Evolutionary conservation across 192 early-diverging fungal genomes (phyloP).

Genomic region (Podila horticola): DNA sequence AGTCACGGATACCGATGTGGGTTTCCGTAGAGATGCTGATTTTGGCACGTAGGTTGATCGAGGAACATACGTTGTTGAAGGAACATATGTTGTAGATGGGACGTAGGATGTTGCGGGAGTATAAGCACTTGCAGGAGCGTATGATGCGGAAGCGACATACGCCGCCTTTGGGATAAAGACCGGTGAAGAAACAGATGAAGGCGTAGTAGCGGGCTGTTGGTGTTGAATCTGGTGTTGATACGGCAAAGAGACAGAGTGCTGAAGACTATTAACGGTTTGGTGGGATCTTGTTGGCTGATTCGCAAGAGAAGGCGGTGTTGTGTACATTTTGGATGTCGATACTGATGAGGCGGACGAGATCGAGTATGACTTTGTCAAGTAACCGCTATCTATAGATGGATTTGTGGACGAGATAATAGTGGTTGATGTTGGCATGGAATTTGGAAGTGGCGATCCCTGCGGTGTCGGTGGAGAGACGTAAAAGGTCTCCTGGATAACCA

Average conservation of each 20-base stretch:
- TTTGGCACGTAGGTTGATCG: constrained; percentile 13
- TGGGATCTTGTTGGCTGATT: neutral
- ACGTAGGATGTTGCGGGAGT: neutral
- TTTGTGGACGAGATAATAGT: neutral
- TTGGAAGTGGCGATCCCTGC: neutral
- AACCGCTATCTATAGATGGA: neutral
- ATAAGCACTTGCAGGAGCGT: neutral
- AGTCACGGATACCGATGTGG: neutral
- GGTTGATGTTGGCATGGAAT: neutral
- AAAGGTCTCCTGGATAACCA: neutral
- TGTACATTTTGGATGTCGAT: neutral
- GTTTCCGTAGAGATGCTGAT: neutral
- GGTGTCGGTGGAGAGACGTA: neutral
- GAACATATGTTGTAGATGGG: constrained; percentile 18
- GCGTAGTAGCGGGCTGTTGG: neutral
- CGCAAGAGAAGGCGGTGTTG: neutral
- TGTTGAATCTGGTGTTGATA: neutral
- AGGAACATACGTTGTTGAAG: constrained; percentile 18
- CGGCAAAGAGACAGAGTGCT: neutral
- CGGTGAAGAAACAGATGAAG: constrained; percentile 1
- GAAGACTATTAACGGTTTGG: neutral
- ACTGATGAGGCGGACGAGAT: neutral
- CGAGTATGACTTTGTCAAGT: neutral
- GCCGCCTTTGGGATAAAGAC: neutral
- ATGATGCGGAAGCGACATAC: constrained; percentile 3